These are phyloP conservation scores for Naegleria lovaniensis DNA, from an alignment of 208 protist species.

Conservation along the genomic window DNA sequence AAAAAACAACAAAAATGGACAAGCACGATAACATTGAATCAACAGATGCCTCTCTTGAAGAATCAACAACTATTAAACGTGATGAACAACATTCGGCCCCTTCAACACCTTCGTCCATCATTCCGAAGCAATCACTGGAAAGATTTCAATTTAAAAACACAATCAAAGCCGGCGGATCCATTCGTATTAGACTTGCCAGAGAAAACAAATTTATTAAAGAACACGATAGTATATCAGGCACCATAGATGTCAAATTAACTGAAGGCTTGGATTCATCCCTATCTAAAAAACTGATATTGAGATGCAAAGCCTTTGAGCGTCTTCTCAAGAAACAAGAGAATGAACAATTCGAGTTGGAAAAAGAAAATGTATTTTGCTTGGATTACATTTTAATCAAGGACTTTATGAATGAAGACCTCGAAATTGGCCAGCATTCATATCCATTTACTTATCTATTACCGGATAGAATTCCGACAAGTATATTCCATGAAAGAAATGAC, in stretches of 20 bases:
- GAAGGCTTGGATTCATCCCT: background rate
- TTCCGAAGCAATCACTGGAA: background rate
- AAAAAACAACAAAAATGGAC: too few species aligned
- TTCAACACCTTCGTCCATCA: background rate
- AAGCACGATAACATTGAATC: too few species aligned
- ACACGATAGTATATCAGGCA: background rate
- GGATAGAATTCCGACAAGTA: background rate
- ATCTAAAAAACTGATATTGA: background rate
- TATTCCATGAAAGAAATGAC: background rate
- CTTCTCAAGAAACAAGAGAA: background rate
- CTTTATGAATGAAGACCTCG: background rate
- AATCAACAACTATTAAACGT: background rate
- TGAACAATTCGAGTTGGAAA: background rate
- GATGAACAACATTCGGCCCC: background rate
- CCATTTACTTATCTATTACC: background rate
- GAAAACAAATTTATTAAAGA: background rate
- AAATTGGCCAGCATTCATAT: background rate
- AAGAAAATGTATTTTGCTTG: background rate
- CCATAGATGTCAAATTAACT: background rate
- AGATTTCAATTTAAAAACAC: background rate
- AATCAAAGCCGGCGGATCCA: background rate
- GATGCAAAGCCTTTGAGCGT: background rate
- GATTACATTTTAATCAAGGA: background rate
- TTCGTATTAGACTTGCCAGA: background rate
- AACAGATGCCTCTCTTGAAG: too few species aligned